These are phyloP conservation scores for Chenopodium quinoa DNA, from an alignment of 148 eudicot species.

Conservation along the genomic window DNA sequence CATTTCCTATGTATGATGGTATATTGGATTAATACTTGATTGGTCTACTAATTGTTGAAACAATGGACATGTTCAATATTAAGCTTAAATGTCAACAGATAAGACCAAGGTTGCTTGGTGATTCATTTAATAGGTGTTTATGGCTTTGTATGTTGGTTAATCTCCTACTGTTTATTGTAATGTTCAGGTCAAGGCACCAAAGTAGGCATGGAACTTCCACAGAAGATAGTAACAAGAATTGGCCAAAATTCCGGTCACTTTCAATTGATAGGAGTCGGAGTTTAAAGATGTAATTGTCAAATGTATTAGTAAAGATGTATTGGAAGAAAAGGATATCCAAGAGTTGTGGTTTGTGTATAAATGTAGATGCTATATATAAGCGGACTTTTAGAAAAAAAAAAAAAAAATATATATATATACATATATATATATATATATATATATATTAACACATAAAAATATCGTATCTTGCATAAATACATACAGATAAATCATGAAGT, in stretches of 20 bases:
- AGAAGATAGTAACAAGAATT: constrained; percentile 16
- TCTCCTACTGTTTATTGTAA: not conserved
- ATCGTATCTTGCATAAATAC: too few species aligned
- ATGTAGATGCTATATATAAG: too few species aligned
- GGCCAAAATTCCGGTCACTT: constrained; percentile 15
- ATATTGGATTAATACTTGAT: not conserved
- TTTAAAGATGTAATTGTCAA: not conserved
- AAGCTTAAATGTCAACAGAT: not conserved
- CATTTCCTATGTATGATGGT: not conserved
- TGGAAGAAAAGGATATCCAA: too few species aligned
- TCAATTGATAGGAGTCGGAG: constrained; percentile 12
- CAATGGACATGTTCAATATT: not conserved
- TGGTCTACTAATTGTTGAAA: not conserved
- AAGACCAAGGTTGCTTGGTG: not conserved
- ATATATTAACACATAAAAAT: too few species aligned
- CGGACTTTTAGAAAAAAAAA: too few species aligned
- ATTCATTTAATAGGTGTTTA: not conserved
- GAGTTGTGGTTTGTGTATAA: too few species aligned
- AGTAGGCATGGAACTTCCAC: constrained; percentile 21
- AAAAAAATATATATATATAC: too few species aligned
- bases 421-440: too few species aligned
- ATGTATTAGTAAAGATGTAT: too few species aligned
- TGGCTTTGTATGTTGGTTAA: not conserved
- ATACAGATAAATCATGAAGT: too few species aligned
- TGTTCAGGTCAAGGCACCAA: constrained; percentile 29